These are phyloP conservation scores for Yarrowia sp. DNA, from an alignment of 805 yeast genomes.

Conservation along the genomic window DNA sequence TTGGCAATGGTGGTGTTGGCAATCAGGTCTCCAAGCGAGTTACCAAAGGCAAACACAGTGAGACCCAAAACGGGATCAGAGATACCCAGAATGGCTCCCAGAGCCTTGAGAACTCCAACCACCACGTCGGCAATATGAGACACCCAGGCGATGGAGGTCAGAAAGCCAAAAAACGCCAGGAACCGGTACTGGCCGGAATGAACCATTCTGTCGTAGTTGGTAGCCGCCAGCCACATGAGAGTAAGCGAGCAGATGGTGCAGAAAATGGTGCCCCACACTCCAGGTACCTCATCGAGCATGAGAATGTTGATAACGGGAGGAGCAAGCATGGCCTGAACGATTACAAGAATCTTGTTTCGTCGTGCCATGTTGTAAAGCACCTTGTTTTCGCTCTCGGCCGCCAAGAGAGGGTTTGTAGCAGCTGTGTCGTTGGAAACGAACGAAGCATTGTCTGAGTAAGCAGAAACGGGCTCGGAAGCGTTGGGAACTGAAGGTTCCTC, in stretches of 20 bases:
- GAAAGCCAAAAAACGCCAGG: conserved; percentile 61
- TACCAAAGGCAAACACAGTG: conserved; percentile 90
- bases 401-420: conserved; percentile 16
- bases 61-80: conserved; percentile 84
- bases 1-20: conserved; percentile 81
- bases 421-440: not conserved
- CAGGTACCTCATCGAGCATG: conserved; percentile 24
- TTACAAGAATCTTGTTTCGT: conserved; percentile 42
- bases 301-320: conserved; percentile 47
- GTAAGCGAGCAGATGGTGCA: conserved; percentile 39
- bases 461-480: conserved; percentile 18
- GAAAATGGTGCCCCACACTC: conserved; percentile 15
- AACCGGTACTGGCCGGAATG: conserved; percentile 37
- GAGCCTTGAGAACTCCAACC: conserved; percentile 65
- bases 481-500: conserved; percentile 17
- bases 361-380: conserved; percentile 31
- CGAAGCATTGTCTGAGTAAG: conserved; percentile 18
- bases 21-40: conserved; percentile 87
- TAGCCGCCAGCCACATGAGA: conserved; percentile 21
- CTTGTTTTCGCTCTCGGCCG: conserved; percentile 28
- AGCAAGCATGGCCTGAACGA: conserved; percentile 50
- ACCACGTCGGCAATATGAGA: conserved; percentile 73
- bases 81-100: conserved; percentile 65
- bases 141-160: conserved; percentile 70
- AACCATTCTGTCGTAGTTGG: conserved; percentile 33